Percentiles rank a stretch among this genome's conserved stretches.
Conservation (phyloP, 2,329 filamentous ascomycete genomes). For the Massarina eburnea region DNA sequence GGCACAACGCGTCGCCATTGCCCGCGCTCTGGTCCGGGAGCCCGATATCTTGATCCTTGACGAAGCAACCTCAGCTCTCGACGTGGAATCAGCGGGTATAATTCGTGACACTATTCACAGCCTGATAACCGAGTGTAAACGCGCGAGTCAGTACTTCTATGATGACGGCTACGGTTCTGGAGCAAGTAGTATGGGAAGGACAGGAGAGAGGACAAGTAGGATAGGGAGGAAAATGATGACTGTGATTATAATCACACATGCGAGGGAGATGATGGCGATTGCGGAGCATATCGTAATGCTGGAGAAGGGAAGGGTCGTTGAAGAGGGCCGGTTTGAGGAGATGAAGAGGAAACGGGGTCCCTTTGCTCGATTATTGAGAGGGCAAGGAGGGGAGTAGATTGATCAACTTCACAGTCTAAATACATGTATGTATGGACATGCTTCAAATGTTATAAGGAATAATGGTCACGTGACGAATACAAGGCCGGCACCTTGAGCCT, state of each 20-base stretch:
- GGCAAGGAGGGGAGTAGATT: conserved; percentile 26
- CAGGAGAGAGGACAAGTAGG: not conserved
- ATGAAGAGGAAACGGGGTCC: conserved; percentile 46
- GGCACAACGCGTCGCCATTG: conserved; percentile 78
- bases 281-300: conserved; percentile 72
- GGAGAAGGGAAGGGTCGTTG: conserved; percentile 67
- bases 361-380: conserved; percentile 43
- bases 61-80: conserved; percentile 82
- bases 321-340: conserved; percentile 67
- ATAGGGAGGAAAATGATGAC: conserved; percentile 54
- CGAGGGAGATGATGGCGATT: conserved; percentile 80
- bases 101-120: conserved; percentile 64
- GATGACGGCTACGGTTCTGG: not conserved
- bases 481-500: not conserved
- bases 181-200: conserved; percentile 10
- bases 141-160: not conserved
- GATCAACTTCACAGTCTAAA: too few species aligned
- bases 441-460: too few species aligned
- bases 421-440: too few species aligned
- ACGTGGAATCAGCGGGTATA: conserved; percentile 65
- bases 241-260: conserved; percentile 81
- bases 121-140: conserved; percentile 46
- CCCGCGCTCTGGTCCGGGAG: conserved; percentile 71
- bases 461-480: not conserved
- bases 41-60: conserved; percentile 79